Evolutionary conservation across 306 rosid genomes (phyloP).

Genomic region (Glycine soja): DNA sequence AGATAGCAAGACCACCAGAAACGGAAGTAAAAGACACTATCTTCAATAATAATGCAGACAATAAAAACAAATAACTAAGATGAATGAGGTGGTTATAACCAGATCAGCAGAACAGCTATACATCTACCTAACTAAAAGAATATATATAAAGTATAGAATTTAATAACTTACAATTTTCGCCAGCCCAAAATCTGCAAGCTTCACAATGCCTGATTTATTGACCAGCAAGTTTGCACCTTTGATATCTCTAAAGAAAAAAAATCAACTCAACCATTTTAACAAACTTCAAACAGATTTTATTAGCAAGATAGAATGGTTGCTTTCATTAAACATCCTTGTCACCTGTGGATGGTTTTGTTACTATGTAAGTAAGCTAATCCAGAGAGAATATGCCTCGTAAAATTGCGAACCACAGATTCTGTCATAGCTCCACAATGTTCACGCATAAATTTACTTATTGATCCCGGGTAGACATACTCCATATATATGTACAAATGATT

Average conservation of each 20-base stretch:
- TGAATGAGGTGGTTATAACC: conserved; percentile 7
- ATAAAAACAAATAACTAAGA: neutral
- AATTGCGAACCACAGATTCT: conserved; percentile 69
- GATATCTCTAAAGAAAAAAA: conserved; percentile 63
- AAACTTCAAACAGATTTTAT: neutral
- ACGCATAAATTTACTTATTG: conserved; percentile 64
- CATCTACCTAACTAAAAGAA: neutral
- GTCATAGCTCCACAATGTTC: conserved; percentile 69
- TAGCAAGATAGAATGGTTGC: neutral
- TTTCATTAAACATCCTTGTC: conserved; percentile 20
- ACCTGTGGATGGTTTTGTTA: conserved; percentile 73
- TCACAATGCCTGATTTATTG: conserved; percentile 66
- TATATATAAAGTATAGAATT: conserved; percentile 6
- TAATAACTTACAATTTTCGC: conserved; percentile 67
- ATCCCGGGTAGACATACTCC: conserved; percentile 75
- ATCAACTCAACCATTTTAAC: neutral
- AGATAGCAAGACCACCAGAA: conserved; percentile 21
- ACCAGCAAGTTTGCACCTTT: conserved; percentile 85
- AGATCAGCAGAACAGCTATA: neutral
- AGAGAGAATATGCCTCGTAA: conserved; percentile 68
- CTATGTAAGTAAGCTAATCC: conserved; percentile 69
- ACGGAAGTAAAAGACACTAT: neutral
- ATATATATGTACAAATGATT: conserved; percentile 71
- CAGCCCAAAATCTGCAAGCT: conserved; percentile 87
- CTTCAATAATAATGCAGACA: conserved; percentile 1